Evolutionary conservation across 768 basidiomycete species (phyloP).

Genomic region (Kwoniella sp.): DNA sequence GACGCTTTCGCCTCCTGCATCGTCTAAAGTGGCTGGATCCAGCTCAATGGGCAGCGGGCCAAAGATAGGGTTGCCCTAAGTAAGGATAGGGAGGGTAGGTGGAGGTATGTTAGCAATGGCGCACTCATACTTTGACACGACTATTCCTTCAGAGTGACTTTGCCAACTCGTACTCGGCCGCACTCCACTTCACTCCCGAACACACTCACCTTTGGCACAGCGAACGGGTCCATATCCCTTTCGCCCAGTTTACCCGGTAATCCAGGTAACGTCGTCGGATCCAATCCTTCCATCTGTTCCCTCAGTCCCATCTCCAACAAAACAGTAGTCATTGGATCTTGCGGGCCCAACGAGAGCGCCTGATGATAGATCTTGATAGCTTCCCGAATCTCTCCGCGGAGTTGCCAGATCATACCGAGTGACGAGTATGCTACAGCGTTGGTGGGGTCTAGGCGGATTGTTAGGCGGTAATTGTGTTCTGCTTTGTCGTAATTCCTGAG

Average conservation of each 20-base stretch:
- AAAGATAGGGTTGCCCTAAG: slow-evolving; percentile 36
- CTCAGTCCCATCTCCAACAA: slow-evolving; percentile 51
- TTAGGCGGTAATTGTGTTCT: slow-evolving; percentile 70
- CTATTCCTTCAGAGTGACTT: too few species aligned
- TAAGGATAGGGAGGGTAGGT: background rate
- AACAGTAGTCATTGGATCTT: slow-evolving; percentile 53
- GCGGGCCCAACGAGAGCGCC: slow-evolving; percentile 60
- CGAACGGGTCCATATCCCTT: slow-evolving; percentile 37
- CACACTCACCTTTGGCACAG: slow-evolving; percentile 36
- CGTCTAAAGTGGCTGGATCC: slow-evolving; percentile 21
- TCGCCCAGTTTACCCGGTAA: slow-evolving; percentile 37
- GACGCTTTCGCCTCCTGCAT: slow-evolving; percentile 29
- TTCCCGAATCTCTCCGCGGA: slow-evolving; percentile 69
- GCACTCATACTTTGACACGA: too few species aligned
- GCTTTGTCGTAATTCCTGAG: slow-evolving; percentile 63
- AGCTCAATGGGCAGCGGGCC: slow-evolving; percentile 33
- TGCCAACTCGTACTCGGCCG: too few species aligned
- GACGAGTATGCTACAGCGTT: slow-evolving; percentile 79
- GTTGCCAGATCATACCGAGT: slow-evolving; percentile 84
- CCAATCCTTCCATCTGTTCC: slow-evolving; percentile 45
- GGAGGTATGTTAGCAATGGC: too few species aligned
- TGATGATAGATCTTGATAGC: slow-evolving; percentile 93
- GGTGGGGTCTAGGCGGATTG: slow-evolving; percentile 83
- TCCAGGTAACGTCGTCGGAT: slow-evolving; percentile 42
- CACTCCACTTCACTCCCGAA: background rate